phyloP scores from a whole-genome alignment of 2,329 filamentous ascomycete species.

The Pseudogymnoascus sp. region DNA sequence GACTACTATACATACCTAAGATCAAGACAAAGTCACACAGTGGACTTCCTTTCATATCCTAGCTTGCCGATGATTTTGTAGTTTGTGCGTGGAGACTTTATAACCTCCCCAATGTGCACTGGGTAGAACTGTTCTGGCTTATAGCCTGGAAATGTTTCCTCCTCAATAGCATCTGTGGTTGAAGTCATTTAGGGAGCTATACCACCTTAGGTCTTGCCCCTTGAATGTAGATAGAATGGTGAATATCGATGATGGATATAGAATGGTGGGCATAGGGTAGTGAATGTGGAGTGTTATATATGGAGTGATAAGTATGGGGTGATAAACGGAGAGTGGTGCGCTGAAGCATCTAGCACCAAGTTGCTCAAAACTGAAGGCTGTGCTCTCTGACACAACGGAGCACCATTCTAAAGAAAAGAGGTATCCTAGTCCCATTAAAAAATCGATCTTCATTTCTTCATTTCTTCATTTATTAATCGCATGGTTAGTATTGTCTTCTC shows the following conservation, averaged over 20 bases:
- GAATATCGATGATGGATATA: no score
- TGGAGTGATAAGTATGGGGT: background rate
- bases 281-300: background rate
- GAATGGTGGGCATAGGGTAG: background rate
- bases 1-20: constrained; percentile 3
- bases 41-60: constrained; percentile 36
- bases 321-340: no score
- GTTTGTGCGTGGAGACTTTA: constrained; percentile 30
- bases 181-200: background rate
- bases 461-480: no score
- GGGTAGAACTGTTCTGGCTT: constrained; percentile 33
- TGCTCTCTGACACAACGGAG: no score
- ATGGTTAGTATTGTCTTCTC: no score
- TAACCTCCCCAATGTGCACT: constrained; percentile 33
- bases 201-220: background rate
- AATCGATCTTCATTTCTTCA: no score
- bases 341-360: no score
- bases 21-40: constrained; percentile 37
- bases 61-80: constrained; percentile 39
- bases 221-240: background rate
- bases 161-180: background rate
- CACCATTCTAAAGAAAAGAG: no score
- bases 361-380: no score
- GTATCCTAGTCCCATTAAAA: no score
- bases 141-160: constrained; percentile 25